A percentile compares a stretch with the other conserved stretches of the same genome.
Evolutionary conservation across 2,329 filamentous ascomycete genomes (phyloP).

Genomic region (Tetracladium maxilliforme): DNA sequence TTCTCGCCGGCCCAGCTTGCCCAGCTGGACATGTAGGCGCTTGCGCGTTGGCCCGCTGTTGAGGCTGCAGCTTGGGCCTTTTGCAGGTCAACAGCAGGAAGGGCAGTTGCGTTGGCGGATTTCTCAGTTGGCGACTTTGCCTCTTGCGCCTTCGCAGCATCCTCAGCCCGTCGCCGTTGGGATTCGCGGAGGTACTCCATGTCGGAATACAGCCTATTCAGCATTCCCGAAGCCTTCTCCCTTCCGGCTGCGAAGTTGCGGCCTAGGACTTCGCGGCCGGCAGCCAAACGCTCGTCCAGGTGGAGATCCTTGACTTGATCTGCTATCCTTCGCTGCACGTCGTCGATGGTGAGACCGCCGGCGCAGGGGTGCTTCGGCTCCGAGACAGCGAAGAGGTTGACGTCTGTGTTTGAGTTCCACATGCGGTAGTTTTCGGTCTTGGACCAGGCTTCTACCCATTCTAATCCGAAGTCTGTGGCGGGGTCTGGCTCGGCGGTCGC

Average conservation of each 20-base stretch:
- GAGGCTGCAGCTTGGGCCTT: conserved; percentile 30
- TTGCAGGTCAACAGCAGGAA: conserved; percentile 16
- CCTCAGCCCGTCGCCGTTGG: conserved; percentile 48
- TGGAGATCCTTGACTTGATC: conserved; percentile 91
- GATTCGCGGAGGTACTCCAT: conserved; percentile 70
- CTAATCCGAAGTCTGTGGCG: conserved; percentile 63
- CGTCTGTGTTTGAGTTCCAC: conserved; percentile 69
- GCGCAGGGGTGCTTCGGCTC: conserved; percentile 89
- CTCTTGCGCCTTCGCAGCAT: too few relatives aligned
- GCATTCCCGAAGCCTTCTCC: conserved; percentile 74
- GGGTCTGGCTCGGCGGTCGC: conserved; percentile 70
- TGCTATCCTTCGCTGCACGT: conserved; percentile 77
- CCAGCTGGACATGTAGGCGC: conserved; percentile 55
- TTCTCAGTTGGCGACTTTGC: conserved; percentile 16
- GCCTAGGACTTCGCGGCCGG: conserved; percentile 73
- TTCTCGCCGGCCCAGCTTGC: conserved; percentile 63
- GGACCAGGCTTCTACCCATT: conserved; percentile 82
- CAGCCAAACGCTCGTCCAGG: conserved; percentile 76
- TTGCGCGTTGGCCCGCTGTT: conserved; percentile 38
- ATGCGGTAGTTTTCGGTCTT: conserved; percentile 83
- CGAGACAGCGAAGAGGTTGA: conserved; percentile 84
- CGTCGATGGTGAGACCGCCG: conserved; percentile 83
- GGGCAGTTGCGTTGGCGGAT: conserved; percentile 5
- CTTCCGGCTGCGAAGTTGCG: conserved; percentile 78
- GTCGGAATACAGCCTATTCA: conserved; percentile 81